A percentile compares a stretch with the other conserved stretches of the same genome.
These are phyloP conservation scores for Mucor mucedo DNA, from an alignment of 371 early-diverging fungal genomes.

Conservation along the genomic window DNA sequence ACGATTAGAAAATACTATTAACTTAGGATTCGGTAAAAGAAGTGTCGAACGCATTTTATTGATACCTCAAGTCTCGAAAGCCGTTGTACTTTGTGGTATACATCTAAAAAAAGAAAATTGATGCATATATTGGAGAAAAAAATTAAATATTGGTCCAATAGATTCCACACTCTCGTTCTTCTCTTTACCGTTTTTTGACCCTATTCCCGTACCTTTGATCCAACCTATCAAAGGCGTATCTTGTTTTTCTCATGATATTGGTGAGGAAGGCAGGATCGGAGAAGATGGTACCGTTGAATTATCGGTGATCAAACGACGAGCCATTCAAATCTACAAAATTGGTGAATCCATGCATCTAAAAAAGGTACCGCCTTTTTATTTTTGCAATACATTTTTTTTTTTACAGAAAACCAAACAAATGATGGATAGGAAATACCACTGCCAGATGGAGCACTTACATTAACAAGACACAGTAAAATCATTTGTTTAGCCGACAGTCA, in stretches of 20 bases:
- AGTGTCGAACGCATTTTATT: conserved; percentile 71
- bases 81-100: conserved; percentile 76
- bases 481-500: conserved; percentile 73
- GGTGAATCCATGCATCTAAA: conserved; percentile 54
- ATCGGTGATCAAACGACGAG: conserved; percentile 66
- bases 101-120: background rate
- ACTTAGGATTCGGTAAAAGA: conserved; percentile 68
- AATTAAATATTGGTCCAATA: conserved; percentile 10
- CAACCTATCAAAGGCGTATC: conserved; percentile 72
- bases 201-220: conserved; percentile 54
- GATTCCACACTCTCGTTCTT: conserved; percentile 71
- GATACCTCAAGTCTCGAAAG: conserved; percentile 71
- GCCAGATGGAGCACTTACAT: conserved; percentile 64
- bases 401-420: too few species aligned
- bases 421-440: conserved; percentile 65
- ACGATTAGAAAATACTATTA: conserved; percentile 53
- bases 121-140: background rate
- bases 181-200: conserved; percentile 65
- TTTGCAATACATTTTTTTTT: too few species aligned
- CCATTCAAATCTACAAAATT: conserved; percentile 61
- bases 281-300: conserved; percentile 67
- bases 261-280: conserved; percentile 62
- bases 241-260: conserved; percentile 65
- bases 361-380: conserved; percentile 42
- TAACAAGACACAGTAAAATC: conserved; percentile 56